Percentiles rank a stretch among this genome's conserved stretches.
Conservation (phyloP, 768 basidiomycete genomes). For the Thelephora aurantiotincta region DNA sequence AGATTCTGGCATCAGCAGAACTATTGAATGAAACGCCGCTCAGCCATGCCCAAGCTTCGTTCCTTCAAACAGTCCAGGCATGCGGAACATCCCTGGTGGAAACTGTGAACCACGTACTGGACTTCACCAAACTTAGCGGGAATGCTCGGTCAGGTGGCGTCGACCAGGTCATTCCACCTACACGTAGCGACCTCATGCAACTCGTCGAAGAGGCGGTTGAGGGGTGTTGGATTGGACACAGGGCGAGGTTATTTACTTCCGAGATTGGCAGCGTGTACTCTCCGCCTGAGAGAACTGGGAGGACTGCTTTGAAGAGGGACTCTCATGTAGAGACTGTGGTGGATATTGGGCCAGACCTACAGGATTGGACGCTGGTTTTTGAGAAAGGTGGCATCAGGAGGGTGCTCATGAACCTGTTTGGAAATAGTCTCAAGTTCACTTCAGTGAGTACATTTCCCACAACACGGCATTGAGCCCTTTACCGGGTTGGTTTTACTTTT, state of each 20-base stretch:
- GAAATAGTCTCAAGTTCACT: conserved; percentile 90
- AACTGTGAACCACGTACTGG: conserved; percentile 92
- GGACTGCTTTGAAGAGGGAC: conserved; percentile 6
- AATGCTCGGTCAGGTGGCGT: conserved; percentile 67
- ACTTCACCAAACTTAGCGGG: conserved; percentile 90
- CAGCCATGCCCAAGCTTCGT: conserved; percentile 69
- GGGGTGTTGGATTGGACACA: conserved; percentile 88
- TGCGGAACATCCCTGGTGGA: conserved; percentile 94
- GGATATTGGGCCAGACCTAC: conserved; percentile 62
- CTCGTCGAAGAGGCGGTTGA: conserved; percentile 84
- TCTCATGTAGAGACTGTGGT: conserved; percentile 74
- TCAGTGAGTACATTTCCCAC: conserved; percentile 29
- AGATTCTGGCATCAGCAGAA: conserved; percentile 88
- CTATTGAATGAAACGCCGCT: conserved; percentile 77
- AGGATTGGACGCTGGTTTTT: conserved; percentile 75
- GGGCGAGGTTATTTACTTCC: conserved; percentile 62
- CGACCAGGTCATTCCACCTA: conserved; percentile 58
- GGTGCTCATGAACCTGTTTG: conserved; percentile 89
- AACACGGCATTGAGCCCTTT: neutral
- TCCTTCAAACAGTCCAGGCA: conserved; percentile 85
- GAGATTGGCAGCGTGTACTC: conserved; percentile 90
- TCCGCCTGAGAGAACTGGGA: conserved; percentile 36
- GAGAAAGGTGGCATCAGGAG: conserved; percentile 89
- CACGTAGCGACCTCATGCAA: conserved; percentile 65
- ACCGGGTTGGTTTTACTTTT: conserved; percentile 1